Base-by-base conservation (phyloP, 257 asterid species). In the Apocynum venetum region DNA sequence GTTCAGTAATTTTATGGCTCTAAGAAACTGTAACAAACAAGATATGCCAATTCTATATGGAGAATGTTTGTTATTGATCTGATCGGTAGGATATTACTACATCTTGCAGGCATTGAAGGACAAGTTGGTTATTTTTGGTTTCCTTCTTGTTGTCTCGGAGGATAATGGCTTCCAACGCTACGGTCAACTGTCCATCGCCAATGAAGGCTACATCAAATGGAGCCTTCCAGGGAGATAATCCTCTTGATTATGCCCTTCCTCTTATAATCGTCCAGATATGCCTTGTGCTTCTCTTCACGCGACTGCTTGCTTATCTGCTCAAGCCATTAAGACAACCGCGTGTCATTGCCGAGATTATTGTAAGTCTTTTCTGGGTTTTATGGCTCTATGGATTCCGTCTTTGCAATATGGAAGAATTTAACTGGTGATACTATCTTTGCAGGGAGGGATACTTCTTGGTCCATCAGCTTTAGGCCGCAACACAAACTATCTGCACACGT, bases 151-250 rank as follows among this genome's bases (percentile, higher is more conserved):
- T 53, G 8, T 35, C 35, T 56, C 10, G 38, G 35, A 57, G 40
- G 0, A 59, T 3, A 43, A 74, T 74, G 77, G 69, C 77, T 55
- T 36, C 77, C 20, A 56, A 41, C 12, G 55, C 40, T 19, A 80
- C 85, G 4, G 76, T 75, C 15, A 76, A 76, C 51, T 87, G 88
- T 72, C 87, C 87, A 6, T 15, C 79, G n/a, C 85, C 88, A 0
- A 85, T 88, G 87, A 88, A 82, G 79, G 86, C 89, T 1, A 60
- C 88, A 19, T 88, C 91, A 4, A 85, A 85, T 55, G 91, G 91
- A 19, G 73, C 82, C 31, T 88, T 83, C 68, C 88, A 88, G 56
- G 91, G 89, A 31, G 86, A 88, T 52, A 53, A 82, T 63, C 89
- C 89, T 46, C 84, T 88, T 14, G 77, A 86, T 51, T 88, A 73